Base-by-base conservation (phyloP, 768 basidiomycete species). In the Tephrocybe sp. region DNA sequence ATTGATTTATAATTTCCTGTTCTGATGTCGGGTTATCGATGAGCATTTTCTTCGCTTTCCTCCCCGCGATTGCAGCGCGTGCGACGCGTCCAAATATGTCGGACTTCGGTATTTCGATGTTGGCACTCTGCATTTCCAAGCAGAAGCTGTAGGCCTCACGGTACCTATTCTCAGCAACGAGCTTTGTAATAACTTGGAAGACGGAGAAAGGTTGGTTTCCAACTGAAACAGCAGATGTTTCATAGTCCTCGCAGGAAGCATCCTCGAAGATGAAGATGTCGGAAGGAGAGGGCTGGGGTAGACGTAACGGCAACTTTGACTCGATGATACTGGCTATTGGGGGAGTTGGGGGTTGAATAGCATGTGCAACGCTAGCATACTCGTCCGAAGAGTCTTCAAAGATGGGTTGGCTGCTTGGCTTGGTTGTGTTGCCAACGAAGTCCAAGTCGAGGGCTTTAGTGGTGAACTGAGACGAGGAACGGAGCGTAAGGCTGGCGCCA, bases 231-330 rank as follows among this genome's bases (percentile, higher is more conserved):
- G 40, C 30, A 28, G 51, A 30, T 9, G 45, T 33, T n/a, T 42
- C 28, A 45, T 71, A 71, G 32, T 69, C 68, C 9, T 21, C 34
- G 18, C 40, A 28, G 25, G 58, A 56, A 4, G 59, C 58, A 15
- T 69, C 70, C 55, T 75, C 74, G 33, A 75, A 73, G 6, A 74
- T 54, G n/a, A 59, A 51, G 2, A 36, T 20, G 46, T 66, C 67
- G 33, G 53, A 49, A 10, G 50, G 30, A 7, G 48, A 9, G 8
- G 70, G 62, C 25, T 62, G 60, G 1, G 70, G 66, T 34, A 74
- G 60, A 23, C 59, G 46, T 3, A 47, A 44, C 12, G 73, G 73
- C 10, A 76, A 51, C 2, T 51, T 56, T 17, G 59, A 41, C 45
- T 69, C 53, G 12, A 75, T 61, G 37, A 64, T 25, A 28, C 62